Evolutionary conservation across 805 yeast genomes (phyloP), one percentile per base, ranked within the genome.

Genomic region (Komagataella phaffii): DNA sequence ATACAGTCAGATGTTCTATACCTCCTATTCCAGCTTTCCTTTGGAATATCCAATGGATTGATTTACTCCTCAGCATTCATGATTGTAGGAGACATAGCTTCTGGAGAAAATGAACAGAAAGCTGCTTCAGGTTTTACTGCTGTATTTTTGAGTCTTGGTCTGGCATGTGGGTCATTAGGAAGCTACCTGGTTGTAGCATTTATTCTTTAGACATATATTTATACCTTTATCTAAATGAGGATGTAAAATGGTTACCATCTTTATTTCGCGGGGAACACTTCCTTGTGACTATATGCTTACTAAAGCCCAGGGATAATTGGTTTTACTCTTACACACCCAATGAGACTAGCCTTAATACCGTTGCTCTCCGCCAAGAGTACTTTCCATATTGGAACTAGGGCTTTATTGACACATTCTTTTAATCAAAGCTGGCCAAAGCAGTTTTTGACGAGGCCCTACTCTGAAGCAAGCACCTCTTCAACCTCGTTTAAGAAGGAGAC

Each of bases 121-220:
- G 96, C 96, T 0, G 96, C 98, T 1, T 96, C 96, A 47, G 97
- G 97, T 3, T 86, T 90, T 62, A 83, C 96, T 47, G 81, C 88
- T 1, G 79, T 90, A 19, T 80, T 88, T 57, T 76, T 90, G 50
- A 81, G 90, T 52, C 61, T 80, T 8, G 96, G 96, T 0, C 73
- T 91, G 50, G 80, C 93, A 0, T 69, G 74, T 1, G 99, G 99
- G 3, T 82, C 96, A 53, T 54, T 88, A 1, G 61, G 81, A 51
- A 85, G 96, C 59, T 91, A 88, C 60, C 55, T 79, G 2, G 72
- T 86, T 54, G 90, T 82, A 14, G 53, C 53, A 6, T 7, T 51
- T 12, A 47, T 51, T 17, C 5, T 12, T 17, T 51, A 30, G 21
- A 4, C 46, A 18, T 44, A 19, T 44, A 30, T 30, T 30, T 30